Percentiles rank a stretch among this genome's conserved stretches.
phyloP scores from a whole-genome alignment of 2,329 filamentous ascomycete species.

The Lachnellula cervina region DNA sequence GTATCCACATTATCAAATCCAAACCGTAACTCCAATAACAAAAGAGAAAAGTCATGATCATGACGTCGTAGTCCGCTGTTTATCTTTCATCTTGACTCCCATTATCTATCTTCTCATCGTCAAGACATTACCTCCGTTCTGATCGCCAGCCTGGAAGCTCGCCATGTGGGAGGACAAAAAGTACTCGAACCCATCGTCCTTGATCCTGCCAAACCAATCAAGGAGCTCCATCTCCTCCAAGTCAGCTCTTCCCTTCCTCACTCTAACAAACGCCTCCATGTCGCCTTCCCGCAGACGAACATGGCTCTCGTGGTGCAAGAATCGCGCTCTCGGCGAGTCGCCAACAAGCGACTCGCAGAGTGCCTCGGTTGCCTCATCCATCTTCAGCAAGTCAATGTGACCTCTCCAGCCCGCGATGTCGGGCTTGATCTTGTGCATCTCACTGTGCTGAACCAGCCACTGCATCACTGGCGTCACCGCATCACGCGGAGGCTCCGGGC shows the following conservation, averaged over 20 bases:
- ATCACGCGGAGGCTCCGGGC: background rate
- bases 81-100: background rate
- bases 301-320: conserved; percentile 9
- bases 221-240: conserved; percentile 7
- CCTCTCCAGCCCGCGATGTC: conserved; percentile 7
- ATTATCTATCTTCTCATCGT: conserved; percentile 6
- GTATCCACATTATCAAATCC: conserved; percentile 7
- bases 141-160: conserved; percentile 5
- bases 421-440: conserved; percentile 4
- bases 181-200: conserved; percentile 9
- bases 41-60: conserved; percentile 5
- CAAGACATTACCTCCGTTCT: conserved; percentile 7
- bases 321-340: conserved; percentile 4
- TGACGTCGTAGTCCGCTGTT: background rate
- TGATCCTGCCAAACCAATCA: conserved; percentile 9
- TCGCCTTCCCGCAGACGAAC: conserved; percentile 4
- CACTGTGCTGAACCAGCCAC: conserved; percentile 6
- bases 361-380: conserved; percentile 8
- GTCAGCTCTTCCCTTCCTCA: conserved; percentile 21
- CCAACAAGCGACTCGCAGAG: conserved; percentile 5
- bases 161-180: conserved; percentile 6
- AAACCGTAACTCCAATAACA: conserved; percentile 6
- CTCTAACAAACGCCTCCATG: conserved; percentile 31
- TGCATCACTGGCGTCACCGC: conserved; percentile 1
- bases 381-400: conserved; percentile 6